A percentile compares a stretch with the other conserved stretches of the same genome.
Evolutionary conservation across 225 moss, liverwort and hornwort genomes (phyloP).

Genomic region (Thuidium tamariscinum): DNA sequence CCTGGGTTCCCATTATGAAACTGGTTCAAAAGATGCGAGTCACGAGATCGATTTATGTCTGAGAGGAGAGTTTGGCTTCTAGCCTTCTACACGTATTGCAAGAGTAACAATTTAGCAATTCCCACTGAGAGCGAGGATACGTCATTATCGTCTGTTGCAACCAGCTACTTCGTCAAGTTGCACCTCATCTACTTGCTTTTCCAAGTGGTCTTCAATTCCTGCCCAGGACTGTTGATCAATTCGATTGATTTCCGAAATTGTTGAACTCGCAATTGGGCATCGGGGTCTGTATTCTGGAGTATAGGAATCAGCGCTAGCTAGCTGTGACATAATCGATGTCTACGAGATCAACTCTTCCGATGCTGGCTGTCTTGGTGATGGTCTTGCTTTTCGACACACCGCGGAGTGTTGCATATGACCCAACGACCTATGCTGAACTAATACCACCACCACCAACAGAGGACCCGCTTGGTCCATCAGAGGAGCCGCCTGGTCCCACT

Average conservation of each 20-base stretch:
- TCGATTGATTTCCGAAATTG: not conserved
- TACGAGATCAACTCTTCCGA: not conserved
- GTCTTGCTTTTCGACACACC: not conserved
- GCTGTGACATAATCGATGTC: not conserved
- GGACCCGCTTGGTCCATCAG: too few species aligned
- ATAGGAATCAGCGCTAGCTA: not conserved
- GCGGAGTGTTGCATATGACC: not conserved
- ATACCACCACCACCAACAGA: not conserved
- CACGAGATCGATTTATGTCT: not conserved
- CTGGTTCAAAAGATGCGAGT: too few species aligned
- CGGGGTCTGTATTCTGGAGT: not conserved
- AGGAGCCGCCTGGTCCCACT: not conserved
- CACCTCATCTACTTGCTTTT: not conserved
- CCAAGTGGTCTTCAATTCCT: not conserved
- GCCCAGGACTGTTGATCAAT: not conserved
- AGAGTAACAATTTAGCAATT: not conserved
- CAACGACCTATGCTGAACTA: too few species aligned
- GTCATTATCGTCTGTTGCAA: not conserved
- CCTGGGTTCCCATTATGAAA: too few species aligned
- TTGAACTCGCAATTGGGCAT: not conserved
- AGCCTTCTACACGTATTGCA: too few species aligned
- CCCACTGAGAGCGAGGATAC: not conserved
- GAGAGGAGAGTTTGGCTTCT: not conserved
- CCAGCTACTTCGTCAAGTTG: not conserved
- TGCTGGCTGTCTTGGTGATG: not conserved